Percentiles rank a stretch among this genome's conserved stretches.
phyloP scores from a whole-genome alignment of 176 grass and related monocot genomes.

The Zoysia japonica region DNA sequence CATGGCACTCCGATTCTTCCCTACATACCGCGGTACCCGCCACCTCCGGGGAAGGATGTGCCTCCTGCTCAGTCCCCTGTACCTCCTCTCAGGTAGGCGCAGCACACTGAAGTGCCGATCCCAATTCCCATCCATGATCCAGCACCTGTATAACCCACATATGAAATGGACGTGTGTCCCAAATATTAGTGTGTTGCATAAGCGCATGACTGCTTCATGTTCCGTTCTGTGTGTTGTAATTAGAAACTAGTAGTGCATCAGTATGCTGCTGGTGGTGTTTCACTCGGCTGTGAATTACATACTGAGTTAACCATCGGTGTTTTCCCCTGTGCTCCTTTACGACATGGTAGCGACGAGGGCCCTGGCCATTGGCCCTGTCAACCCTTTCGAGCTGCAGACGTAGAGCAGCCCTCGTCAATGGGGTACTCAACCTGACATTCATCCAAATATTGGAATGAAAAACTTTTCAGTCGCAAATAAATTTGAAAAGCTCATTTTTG shows the following conservation, averaged over 20 bases:
- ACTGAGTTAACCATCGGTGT: no score
- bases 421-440: no score
- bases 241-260: neutral
- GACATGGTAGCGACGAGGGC: no score
- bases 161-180: neutral
- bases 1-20: conserved; percentile 73
- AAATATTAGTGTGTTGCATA: neutral
- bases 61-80: conserved; percentile 16
- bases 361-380: no score
- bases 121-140: no score
- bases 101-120: neutral
- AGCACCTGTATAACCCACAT: neutral
- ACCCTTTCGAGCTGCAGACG: no score
- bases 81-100: conserved; percentile 22
- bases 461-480: no score
- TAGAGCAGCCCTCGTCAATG: no score
- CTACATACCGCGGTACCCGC: conserved; percentile 51
- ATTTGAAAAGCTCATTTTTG: no score
- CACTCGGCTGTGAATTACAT: neutral
- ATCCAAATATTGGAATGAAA: no score
- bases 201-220: neutral
- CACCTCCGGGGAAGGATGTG: conserved; percentile 31
- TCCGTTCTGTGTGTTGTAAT: neutral
- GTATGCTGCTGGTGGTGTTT: neutral
- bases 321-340: no score